Evolutionary conservation across 352 stramenopile genomes (phyloP).

Genomic region (Pythium plurisporium): DNA sequence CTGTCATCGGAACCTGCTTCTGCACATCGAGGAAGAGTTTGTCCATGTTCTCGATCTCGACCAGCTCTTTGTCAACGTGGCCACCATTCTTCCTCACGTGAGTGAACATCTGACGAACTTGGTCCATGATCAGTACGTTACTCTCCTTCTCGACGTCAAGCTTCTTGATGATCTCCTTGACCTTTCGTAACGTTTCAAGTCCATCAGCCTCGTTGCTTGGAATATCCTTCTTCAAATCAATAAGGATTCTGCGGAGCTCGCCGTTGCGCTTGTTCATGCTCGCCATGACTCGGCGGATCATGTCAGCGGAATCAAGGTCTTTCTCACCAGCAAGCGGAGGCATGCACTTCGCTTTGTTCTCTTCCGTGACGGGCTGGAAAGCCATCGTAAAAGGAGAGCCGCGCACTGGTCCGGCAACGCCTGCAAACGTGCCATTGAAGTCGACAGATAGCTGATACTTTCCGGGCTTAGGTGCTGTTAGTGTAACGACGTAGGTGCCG

Average conservation of each 20-base stretch:
- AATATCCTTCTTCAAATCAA: slow-evolving; percentile 82
- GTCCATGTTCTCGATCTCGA: slow-evolving; percentile 81
- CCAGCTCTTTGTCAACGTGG: slow-evolving; percentile 80
- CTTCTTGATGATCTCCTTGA: slow-evolving; percentile 84
- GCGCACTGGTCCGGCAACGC: slow-evolving; percentile 89
- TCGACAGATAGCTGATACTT: slow-evolving; percentile 87
- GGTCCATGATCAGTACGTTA: slow-evolving; percentile 72
- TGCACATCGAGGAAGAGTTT: slow-evolving; percentile 78
- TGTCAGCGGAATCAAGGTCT: slow-evolving; percentile 67
- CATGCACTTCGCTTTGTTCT: slow-evolving; percentile 76
- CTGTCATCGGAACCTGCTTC: slow-evolving; percentile 71
- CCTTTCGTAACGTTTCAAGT: slow-evolving; percentile 71
- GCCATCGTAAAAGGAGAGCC: slow-evolving; percentile 87
- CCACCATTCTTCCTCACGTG: slow-evolving; percentile 76
- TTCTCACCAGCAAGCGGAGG: slow-evolving; percentile 62
- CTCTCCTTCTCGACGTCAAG: slow-evolving; percentile 61
- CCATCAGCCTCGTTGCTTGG: slow-evolving; percentile 72
- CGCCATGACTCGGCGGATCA: slow-evolving; percentile 67
- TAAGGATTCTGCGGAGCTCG: slow-evolving; percentile 72
- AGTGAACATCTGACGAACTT: slow-evolving; percentile 73
- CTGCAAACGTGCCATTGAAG: slow-evolving; percentile 93
- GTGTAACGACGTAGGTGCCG: slow-evolving; percentile 93
- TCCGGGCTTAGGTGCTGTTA: slow-evolving; percentile 71
- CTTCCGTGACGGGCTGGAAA: slow-evolving; percentile 48
- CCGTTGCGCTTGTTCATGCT: slow-evolving; percentile 85